Percentiles rank a stretch among this genome's conserved stretches.
phyloP scores from a whole-genome alignment of 1,284 basidiomycete genomes.

The Fomitopsis schrenkii region DNA sequence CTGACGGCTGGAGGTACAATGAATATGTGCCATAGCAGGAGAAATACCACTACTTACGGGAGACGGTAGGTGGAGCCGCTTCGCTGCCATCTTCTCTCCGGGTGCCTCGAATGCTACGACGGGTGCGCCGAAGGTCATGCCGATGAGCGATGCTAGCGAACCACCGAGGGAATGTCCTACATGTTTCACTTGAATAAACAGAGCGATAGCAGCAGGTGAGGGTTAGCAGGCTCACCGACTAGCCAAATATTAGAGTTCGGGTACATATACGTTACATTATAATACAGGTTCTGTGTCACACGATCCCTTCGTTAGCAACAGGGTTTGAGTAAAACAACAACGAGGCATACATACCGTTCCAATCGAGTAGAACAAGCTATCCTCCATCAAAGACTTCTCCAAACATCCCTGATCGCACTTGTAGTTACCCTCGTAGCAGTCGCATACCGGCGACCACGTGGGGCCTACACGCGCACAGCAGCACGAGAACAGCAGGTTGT shows the following conservation, averaged over 20 bases:
- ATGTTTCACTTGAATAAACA: no score
- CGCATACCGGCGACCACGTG: slow-evolving; percentile 94
- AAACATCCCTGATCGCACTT: slow-evolving; percentile 85
- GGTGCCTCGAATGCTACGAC: slow-evolving; percentile 91
- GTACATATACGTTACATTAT: slow-evolving; percentile 46
- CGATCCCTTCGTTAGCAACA: background rate
- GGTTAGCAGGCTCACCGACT: slow-evolving; percentile 38
- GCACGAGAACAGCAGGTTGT: slow-evolving; percentile 94
- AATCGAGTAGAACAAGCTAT: slow-evolving; percentile 86
- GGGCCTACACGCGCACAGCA: slow-evolving; percentile 94
- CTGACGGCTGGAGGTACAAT: slow-evolving; percentile 48
- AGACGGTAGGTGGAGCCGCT: slow-evolving; percentile 85
- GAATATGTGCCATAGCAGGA: background rate
- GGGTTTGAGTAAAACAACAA: background rate
- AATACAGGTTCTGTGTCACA: slow-evolving; percentile 74
- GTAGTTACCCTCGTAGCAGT: slow-evolving; percentile 78
- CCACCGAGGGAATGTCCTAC: slow-evolving; percentile 82
- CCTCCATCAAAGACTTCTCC: slow-evolving; percentile 74
- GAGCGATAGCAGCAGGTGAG: no score
- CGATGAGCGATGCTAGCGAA: slow-evolving; percentile 79
- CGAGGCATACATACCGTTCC: slow-evolving; percentile 55
- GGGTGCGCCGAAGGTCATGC: slow-evolving; percentile 87
- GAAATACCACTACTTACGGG: slow-evolving; percentile 39
- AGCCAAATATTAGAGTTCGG: slow-evolving; percentile 70
- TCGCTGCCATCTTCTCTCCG: slow-evolving; percentile 83